Percentiles rank a stretch among this genome's conserved stretches.
phyloP scores from a whole-genome alignment of 2,329 filamentous ascomycete genomes.

The Botrytis tulipae region DNA sequence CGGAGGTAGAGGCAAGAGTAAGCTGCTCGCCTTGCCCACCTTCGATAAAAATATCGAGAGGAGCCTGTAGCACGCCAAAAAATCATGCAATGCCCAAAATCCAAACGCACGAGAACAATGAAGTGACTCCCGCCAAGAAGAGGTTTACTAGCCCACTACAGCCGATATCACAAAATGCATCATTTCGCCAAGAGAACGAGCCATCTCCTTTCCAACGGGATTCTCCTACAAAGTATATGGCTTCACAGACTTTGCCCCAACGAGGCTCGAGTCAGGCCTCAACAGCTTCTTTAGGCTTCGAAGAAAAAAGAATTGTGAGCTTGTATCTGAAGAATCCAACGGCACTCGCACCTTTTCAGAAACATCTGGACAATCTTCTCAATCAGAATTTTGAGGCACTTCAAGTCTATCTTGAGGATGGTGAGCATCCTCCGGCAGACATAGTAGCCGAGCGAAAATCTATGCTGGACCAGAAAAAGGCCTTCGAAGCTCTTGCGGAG shows the following conservation, averaged over 20 bases:
- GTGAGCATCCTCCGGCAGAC: conserved; percentile 25
- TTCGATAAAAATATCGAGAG: conserved; percentile 26
- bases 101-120: neutral
- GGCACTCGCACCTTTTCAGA: conserved; percentile 26
- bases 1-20: conserved; percentile 25
- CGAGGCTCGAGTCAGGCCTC: conserved; percentile 28
- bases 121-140: conserved; percentile 23
- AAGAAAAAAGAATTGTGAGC: conserved; percentile 35
- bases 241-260: conserved; percentile 19
- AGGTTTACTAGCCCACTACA: conserved; percentile 33
- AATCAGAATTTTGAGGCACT: conserved; percentile 27
- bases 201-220: conserved; percentile 32
- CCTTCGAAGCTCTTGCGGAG: neutral
- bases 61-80: conserved; percentile 11
- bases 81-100: neutral
- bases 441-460: conserved; percentile 31
- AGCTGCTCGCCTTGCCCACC: conserved; percentile 25
- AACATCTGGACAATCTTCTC: conserved; percentile 28
- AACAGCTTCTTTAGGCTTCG: conserved; percentile 25
- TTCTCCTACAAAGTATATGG: neutral
- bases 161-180: conserved; percentile 34
- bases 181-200: conserved; percentile 27
- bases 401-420: conserved; percentile 31
- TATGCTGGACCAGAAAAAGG: conserved; percentile 31
- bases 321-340: conserved; percentile 30